Percentiles rank a stretch among this genome's conserved stretches.
These are phyloP conservation scores for Diplogelasinospora grovesii DNA, from an alignment of 495 filamentous ascomycete species.

Conservation along the genomic window DNA sequence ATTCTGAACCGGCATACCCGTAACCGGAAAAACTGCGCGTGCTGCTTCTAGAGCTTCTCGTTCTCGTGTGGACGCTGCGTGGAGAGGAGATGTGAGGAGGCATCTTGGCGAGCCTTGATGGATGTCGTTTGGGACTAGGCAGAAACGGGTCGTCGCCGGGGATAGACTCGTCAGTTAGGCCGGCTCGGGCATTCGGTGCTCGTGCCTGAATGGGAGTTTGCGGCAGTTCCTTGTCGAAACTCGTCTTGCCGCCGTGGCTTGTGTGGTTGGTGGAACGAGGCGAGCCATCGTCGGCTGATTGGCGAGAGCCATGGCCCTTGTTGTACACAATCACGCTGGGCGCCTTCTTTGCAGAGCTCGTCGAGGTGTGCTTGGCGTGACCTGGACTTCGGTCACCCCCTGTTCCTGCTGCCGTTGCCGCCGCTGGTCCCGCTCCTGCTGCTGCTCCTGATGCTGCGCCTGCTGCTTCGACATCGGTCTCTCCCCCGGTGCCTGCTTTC, in stretches of 20 bases:
- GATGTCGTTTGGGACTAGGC: constrained; percentile 28
- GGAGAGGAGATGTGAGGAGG: constrained; percentile 21
- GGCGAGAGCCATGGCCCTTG: constrained; percentile 20
- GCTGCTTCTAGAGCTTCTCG: constrained; percentile 37
- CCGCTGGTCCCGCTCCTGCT: background rate
- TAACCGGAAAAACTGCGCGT: constrained; percentile 34
- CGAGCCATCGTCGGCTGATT: constrained; percentile 30
- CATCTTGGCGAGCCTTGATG: constrained; percentile 39
- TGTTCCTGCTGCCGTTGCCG: constrained; percentile 9
- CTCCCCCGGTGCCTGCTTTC: constrained; percentile 12
- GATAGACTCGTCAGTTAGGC: constrained; percentile 43
- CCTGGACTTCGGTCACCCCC: constrained; percentile 15
- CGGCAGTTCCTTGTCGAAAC: constrained; percentile 35
- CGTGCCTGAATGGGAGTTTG: constrained; percentile 38
- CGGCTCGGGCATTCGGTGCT: constrained; percentile 41
- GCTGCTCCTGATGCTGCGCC: constrained; percentile 6
- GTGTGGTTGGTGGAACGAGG: constrained; percentile 22
- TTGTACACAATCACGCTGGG: constrained; percentile 42
- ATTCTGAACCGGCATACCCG: constrained; percentile 13
- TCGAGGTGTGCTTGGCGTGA: constrained; percentile 32
- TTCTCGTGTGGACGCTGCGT: constrained; percentile 25
- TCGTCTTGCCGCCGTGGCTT: constrained; percentile 20
- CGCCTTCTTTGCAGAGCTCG: constrained; percentile 34
- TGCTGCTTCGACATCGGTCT: constrained; percentile 17
- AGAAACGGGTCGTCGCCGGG: constrained; percentile 43